Percentiles rank a stretch among this genome's conserved stretches.
phyloP scores from a whole-genome alignment of 306 rosid species.

The Begonia masoniana region DNA sequence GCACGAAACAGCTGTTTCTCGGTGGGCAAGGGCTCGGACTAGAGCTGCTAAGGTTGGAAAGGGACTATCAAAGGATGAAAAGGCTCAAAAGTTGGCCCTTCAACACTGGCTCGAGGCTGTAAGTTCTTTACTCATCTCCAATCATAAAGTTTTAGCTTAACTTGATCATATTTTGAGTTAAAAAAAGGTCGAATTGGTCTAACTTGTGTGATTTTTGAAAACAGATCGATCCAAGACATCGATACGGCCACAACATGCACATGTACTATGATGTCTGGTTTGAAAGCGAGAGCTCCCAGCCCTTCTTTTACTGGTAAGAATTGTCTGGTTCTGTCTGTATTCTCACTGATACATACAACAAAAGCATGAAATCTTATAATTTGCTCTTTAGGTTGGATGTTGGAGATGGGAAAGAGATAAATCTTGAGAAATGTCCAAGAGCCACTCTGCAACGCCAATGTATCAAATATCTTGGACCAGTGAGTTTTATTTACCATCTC shows the following conservation, averaged over 20 bases:
- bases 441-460: constrained; percentile 43
- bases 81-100: constrained; percentile 62
- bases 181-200: too few species aligned
- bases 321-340: too few species aligned
- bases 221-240: constrained; percentile 83
- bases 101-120: constrained; percentile 96
- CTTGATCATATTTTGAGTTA: neutral
- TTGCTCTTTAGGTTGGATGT: constrained; percentile 62
- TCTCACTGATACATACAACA: too few species aligned
- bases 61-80: constrained; percentile 72
- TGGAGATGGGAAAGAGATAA: constrained; percentile 78
- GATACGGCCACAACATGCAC: constrained; percentile 77
- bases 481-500: constrained; percentile 17
- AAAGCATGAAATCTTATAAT: too few species aligned
- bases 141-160: neutral
- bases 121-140: constrained; percentile 16
- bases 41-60: constrained; percentile 96
- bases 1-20: constrained; percentile 56
- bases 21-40: constrained; percentile 70
- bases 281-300: constrained; percentile 48
- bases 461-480: constrained; percentile 73
- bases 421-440: constrained; percentile 47
- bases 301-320: constrained; percentile 72
- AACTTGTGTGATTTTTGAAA: too few species aligned
- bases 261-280: constrained; percentile 63